Evolutionary conservation across 495 filamentous ascomycete genomes (phyloP).

Genomic region (Bathelium albidoporum): DNA sequence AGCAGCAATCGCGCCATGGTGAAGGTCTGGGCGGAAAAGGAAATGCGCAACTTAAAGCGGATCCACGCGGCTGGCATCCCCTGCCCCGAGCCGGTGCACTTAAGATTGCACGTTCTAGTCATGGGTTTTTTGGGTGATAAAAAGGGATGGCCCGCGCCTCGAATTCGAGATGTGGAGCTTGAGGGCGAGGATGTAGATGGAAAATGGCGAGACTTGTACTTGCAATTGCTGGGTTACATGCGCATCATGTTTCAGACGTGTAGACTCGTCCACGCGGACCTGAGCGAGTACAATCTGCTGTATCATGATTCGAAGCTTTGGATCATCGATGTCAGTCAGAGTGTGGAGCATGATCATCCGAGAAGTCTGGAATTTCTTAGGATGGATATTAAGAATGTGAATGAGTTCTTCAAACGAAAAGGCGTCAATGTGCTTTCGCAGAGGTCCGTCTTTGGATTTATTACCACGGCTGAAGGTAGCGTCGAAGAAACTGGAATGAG

Average conservation of each 20-base stretch:
- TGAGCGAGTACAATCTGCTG: slow-evolving; percentile 94
- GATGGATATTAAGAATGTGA: slow-evolving; percentile 95
- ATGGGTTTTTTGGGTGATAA: slow-evolving; percentile 88
- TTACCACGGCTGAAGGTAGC: slow-evolving; percentile 48
- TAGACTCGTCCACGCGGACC: slow-evolving; percentile 83
- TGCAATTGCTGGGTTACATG: slow-evolving; percentile 80
- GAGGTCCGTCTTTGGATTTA: slow-evolving; percentile 65
- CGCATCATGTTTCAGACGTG: slow-evolving; percentile 83
- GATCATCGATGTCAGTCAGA: slow-evolving; percentile 96
- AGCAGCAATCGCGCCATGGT: slow-evolving; percentile 90
- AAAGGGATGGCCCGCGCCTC: slow-evolving; percentile 75
- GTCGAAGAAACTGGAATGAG: slow-evolving; percentile 37
- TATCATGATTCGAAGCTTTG: slow-evolving; percentile 76
- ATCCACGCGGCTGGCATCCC: slow-evolving; percentile 75
- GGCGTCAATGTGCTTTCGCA: slow-evolving; percentile 71
- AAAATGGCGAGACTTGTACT: slow-evolving; percentile 65
- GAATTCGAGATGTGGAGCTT: slow-evolving; percentile 62
- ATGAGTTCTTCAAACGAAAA: slow-evolving; percentile 79
- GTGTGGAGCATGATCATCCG: slow-evolving; percentile 92
- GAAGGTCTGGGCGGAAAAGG: slow-evolving; percentile 96
- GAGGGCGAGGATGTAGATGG: slow-evolving; percentile 43
- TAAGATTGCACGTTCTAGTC: slow-evolving; percentile 80
- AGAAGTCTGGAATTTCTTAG: slow-evolving; percentile 81
- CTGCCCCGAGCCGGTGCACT: slow-evolving; percentile 77
- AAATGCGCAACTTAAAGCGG: slow-evolving; percentile 85